Conservation (phyloP, 2,329 filamentous ascomycete genomes). For the Stagonosporopsis rhizophila region DNA sequence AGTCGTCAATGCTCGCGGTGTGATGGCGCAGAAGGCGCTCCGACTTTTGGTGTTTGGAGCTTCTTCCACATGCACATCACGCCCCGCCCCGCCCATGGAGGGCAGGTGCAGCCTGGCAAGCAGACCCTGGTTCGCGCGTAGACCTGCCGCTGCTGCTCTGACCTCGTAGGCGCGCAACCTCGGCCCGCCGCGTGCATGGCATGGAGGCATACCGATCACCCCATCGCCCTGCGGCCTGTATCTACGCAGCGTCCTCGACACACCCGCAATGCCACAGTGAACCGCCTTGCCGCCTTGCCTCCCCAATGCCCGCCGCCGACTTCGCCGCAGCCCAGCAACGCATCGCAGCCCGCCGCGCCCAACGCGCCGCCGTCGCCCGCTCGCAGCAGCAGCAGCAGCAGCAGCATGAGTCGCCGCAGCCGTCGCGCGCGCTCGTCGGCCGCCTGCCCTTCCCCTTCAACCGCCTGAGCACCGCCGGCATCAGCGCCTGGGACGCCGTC, state of each 20-base stretch:
- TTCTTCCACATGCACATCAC: neutral
- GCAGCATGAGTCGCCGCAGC: constrained; percentile 48
- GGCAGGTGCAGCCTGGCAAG: neutral
- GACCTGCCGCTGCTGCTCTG: neutral
- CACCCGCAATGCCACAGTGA: constrained; percentile 5
- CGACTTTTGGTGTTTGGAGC: neutral
- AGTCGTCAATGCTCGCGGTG: neutral
- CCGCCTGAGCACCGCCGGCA: constrained; percentile 58
- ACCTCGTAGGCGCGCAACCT: constrained; percentile 34
- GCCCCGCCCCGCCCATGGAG: constrained; percentile 1
- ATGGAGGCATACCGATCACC: constrained; percentile 26
- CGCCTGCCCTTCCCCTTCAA: constrained; percentile 65
- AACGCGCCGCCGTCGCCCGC: constrained; percentile 72
- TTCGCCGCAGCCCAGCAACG: constrained; percentile 91
- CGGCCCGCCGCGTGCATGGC: constrained; percentile 31
- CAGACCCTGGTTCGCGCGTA: constrained; percentile 13
- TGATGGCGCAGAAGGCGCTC: neutral
- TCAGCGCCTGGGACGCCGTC: constrained; percentile 72
- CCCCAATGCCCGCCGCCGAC: constrained; percentile 60
- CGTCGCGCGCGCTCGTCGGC: constrained; percentile 51
- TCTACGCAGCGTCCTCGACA: neutral
- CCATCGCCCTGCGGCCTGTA: constrained; percentile 20
- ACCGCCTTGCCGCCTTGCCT: neutral
- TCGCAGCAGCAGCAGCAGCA: constrained; percentile 49
- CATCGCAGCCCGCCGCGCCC: constrained; percentile 79